A percentile compares a stretch with the other conserved stretches of the same genome.
phyloP scores from a whole-genome alignment of 345 rosid genomes.

The Bruguiera parviflora region DNA sequence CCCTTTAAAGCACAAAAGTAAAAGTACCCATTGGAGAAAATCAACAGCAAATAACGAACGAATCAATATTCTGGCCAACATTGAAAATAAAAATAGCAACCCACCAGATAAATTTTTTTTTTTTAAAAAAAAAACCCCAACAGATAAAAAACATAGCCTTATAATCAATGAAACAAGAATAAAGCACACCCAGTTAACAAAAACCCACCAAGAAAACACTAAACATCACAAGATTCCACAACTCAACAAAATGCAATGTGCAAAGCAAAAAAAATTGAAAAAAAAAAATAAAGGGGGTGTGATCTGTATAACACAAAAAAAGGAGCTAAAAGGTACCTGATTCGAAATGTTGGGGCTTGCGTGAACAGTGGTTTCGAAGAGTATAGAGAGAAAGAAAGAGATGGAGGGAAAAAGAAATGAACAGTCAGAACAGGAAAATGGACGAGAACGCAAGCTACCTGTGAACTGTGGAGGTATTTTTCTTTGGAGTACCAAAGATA shows the following conservation, averaged over 20 bases:
- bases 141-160: neutral
- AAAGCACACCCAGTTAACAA: neutral
- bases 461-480: constrained; percentile 8
- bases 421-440: constrained; percentile 9
- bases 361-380: constrained; percentile 10
- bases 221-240: neutral
- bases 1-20: constrained; percentile 2
- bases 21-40: constrained; percentile 12
- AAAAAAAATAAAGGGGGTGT: neutral
- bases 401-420: neutral
- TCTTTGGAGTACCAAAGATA: neutral
- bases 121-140: too few relatives aligned
- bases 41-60: constrained; percentile 10
- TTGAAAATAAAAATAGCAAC: neutral
- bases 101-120: neutral
- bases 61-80: constrained; percentile 14
- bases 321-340: constrained; percentile 19
- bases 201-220: constrained; percentile 1
- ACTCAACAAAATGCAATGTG: neutral
- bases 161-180: constrained; percentile 2
- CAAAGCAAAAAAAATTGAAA: neutral
- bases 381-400: neutral
- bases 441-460: constrained; percentile 16
- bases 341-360: constrained; percentile 22
- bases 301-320: constrained; percentile 2